These are phyloP conservation scores for Narthecium ossifragum DNA, from an alignment of 106 monocot genomes.

Conservation along the genomic window DNA sequence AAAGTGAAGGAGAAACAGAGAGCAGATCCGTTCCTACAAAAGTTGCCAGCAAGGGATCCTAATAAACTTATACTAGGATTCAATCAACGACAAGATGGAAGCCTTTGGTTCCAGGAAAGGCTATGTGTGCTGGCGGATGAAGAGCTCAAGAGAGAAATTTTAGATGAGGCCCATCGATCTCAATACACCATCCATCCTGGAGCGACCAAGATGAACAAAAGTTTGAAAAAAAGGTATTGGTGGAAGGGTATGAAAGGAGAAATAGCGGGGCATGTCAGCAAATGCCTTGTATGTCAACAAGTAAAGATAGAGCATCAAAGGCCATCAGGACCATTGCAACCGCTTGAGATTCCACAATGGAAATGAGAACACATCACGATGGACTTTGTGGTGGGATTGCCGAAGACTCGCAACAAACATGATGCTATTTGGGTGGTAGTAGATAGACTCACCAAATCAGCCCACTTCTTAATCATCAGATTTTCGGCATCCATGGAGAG, in stretches of 20 bases:
- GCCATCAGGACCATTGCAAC: not conserved
- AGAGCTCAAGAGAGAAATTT: not conserved
- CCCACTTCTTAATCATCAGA: not conserved
- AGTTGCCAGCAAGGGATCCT: not conserved
- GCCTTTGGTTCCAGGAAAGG: too few relatives aligned
- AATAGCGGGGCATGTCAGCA: not conserved
- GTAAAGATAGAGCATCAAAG: slow-evolving; percentile 11
- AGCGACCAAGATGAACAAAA: slow-evolving; percentile 5
- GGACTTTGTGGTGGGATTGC: slow-evolving; percentile 1
- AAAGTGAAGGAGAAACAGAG: too few relatives aligned
- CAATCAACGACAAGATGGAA: not conserved
- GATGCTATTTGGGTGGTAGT: not conserved
- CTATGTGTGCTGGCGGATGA: not conserved
- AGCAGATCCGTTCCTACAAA: not conserved
- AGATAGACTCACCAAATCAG: not conserved
- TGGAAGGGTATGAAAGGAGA: slow-evolving; percentile 13
- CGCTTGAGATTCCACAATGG: slow-evolving; percentile 2
- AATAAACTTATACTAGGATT: too few relatives aligned
- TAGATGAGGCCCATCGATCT: slow-evolving; percentile 1
- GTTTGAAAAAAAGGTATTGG: not conserved
- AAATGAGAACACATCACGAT: slow-evolving; percentile 10
- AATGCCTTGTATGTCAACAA: slow-evolving; percentile 4
- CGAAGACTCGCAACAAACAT: too few relatives aligned
- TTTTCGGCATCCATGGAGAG: not conserved
- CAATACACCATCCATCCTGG: slow-evolving; percentile 1